Base-by-base conservation (phyloP, 148 eudicot genomes). In the Nyssa sinensis region DNA sequence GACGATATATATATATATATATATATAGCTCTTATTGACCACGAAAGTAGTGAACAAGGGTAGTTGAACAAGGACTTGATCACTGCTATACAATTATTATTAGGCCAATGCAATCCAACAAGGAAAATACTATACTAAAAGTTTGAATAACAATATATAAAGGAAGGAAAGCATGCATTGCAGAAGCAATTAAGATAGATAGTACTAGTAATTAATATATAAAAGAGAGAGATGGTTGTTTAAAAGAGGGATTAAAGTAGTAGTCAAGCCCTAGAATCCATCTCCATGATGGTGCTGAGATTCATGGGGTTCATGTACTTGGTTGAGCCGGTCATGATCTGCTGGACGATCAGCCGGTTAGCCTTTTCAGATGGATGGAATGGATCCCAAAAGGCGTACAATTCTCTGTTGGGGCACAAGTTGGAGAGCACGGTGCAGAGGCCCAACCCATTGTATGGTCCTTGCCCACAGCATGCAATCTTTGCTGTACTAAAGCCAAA, bases 381-480 rank as follows among this genome's bases (percentile, higher is more conserved):
- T 30, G 87, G 59, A 35, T 86, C 89, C 89, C 89, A 86, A 31
- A 83, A 86, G 3, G 74, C 87, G 27, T 81, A 69, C 24, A 58
- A 5, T 19, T 75, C 81, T 39, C 89, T 68, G 62, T 84, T 69
- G 7, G 77, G 67, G 75, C 89, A 86, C 74, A 86, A 66, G 76
- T 86, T 86, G 7, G 89, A 86, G n/a, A 74, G 11, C 0, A 66
- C 59, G 3, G 89, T 83, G 74, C 89, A 86, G 1, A 86, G 83
- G 17, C 89, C 89, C 0, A 86, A 12, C 65, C 89, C 89, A 17
- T 86, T 86, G 65, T 81, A 76, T n/a, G 81, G 85, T 34, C 89
- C 89, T 77, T 86, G 89, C 72, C 89, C 89, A 47, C 89, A 86
- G 55, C 89, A 86, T 72, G 89, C 89, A 27, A 79, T 29, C 73